These are phyloP conservation scores for Aspergillus luchuensis DNA, from an alignment of 2,329 filamentous ascomycete species.

Conservation along the genomic window DNA sequence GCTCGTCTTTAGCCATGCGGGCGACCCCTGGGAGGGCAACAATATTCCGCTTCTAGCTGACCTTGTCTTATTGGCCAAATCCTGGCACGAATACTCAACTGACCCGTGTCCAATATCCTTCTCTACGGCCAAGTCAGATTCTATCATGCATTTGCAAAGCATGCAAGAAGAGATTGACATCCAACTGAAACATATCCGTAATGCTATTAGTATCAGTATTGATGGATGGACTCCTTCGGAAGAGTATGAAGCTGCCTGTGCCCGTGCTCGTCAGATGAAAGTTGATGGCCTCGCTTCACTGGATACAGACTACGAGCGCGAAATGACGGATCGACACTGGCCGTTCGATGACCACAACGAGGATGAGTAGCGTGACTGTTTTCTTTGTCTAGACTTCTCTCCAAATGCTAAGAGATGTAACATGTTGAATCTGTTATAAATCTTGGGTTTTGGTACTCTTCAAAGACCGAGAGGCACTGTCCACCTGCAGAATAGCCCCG, in stretches of 20 bases:
- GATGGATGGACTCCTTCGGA: constrained; percentile 19
- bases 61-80: not conserved
- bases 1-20: constrained; percentile 3
- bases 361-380: constrained; percentile 11
- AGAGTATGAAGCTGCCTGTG: constrained; percentile 17
- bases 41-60: constrained; percentile 3
- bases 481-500: too few species aligned
- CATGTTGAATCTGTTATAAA: too few species aligned
- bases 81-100: constrained; percentile 7
- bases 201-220: constrained; percentile 15
- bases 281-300: constrained; percentile 6
- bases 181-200: constrained; percentile 14
- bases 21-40: constrained; percentile 14
- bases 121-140: constrained; percentile 5
- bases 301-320: constrained; percentile 16
- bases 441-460: too few species aligned
- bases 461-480: too few species aligned
- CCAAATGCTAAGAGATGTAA: too few species aligned
- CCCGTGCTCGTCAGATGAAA: constrained; percentile 12
- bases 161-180: constrained; percentile 18
- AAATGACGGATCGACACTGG: constrained; percentile 15
- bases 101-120: constrained; percentile 18
- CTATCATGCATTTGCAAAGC: constrained; percentile 3
- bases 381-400: not conserved
- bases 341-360: constrained; percentile 21